Evolutionary conservation across 768 basidiomycete genomes (phyloP), one percentile per base, ranked within the genome.

Genomic region (Gelatoporia subvermispora): DNA sequence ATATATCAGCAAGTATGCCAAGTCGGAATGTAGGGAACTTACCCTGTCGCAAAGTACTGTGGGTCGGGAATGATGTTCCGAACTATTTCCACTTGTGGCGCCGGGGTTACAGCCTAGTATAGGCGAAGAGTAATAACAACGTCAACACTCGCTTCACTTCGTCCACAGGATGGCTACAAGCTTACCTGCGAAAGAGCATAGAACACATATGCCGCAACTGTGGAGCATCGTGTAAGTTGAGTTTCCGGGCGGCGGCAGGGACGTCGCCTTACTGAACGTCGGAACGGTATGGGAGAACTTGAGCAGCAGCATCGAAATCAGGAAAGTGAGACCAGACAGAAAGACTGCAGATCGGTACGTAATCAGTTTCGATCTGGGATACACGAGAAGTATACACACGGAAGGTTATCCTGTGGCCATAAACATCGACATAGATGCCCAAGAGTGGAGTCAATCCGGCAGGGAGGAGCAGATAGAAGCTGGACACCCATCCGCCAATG

Each of bases 401-500:
- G 53, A 72, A 67, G 18, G 65, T 60, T 16, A 72, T 61, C 10
- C 71, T 65, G 46, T 70, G 63, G 15, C 71, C 71, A 45, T 58
- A 68, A 8, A 63, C 55, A 57, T 72, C 71, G 42, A 72, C 67
- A 54, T 69, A 70, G 43, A 72, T 61, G 22, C 71, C 70, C 35
- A 71, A 45, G 59, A 72, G 69, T 24, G 71, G 71, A 3, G 70
- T 72, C 49, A 72, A 50, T 41, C 65, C 65, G 7, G 66, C 66
- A 1, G 71, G 71, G 8, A 72, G 64, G 36, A 72, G 59, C 35
- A 72, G 56, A 56, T 72, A 72, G 60, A 72, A 68, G 51, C 67
- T 70, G 3, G 70, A 69, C 10, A 72, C 71, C 71, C 71, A 72
- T 48, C 71, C 70, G n/a, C 70, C 70, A 28, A 72, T 64, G 45